Conservation (phyloP, 768 basidiomycete species). For the Plicaturopsis crispa region DNA sequence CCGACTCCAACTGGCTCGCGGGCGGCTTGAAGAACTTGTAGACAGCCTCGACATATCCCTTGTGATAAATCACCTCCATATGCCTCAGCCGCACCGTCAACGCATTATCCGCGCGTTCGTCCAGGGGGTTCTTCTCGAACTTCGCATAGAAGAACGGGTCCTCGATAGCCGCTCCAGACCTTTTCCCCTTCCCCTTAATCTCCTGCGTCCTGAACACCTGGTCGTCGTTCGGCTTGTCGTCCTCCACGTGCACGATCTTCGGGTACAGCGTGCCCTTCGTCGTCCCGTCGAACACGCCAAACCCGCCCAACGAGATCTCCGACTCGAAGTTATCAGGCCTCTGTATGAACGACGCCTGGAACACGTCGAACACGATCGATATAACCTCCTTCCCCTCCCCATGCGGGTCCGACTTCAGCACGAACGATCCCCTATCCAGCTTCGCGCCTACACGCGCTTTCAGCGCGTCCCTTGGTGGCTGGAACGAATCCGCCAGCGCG, state of each 20-base stretch:
- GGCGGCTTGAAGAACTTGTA: conserved; percentile 91
- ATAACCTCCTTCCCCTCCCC: conserved; percentile 61
- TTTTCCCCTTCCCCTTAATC: conserved; percentile 11
- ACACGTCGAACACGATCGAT: conserved; percentile 80
- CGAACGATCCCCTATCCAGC: conserved; percentile 83
- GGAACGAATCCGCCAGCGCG: conserved; percentile 60
- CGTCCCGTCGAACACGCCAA: conserved; percentile 91
- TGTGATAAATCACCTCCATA: conserved; percentile 96
- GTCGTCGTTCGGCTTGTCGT: conserved; percentile 13
- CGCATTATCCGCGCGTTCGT: conserved; percentile 86
- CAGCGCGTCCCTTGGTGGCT: conserved; percentile 72
- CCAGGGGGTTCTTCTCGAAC: conserved; percentile 88
- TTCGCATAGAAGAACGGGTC: conserved; percentile 84
- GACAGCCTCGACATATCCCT: conserved; percentile 87
- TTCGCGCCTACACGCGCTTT: conserved; percentile 69
- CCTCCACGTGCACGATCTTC: conserved; percentile 76
- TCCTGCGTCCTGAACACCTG: too few species aligned
- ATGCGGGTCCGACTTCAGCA: conserved; percentile 71
- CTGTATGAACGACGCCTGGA: conserved; percentile 79
- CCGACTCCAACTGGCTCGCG: conserved; percentile 89
- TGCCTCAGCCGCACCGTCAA: conserved; percentile 86
- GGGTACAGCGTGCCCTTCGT: conserved; percentile 71
- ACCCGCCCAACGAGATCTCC: conserved; percentile 75
- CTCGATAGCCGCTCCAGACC: too few species aligned
- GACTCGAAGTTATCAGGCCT: conserved; percentile 83